Evolutionary conservation across 2,329 filamentous ascomycete genomes (phyloP).

Genomic region (Fusarium torulosum): DNA sequence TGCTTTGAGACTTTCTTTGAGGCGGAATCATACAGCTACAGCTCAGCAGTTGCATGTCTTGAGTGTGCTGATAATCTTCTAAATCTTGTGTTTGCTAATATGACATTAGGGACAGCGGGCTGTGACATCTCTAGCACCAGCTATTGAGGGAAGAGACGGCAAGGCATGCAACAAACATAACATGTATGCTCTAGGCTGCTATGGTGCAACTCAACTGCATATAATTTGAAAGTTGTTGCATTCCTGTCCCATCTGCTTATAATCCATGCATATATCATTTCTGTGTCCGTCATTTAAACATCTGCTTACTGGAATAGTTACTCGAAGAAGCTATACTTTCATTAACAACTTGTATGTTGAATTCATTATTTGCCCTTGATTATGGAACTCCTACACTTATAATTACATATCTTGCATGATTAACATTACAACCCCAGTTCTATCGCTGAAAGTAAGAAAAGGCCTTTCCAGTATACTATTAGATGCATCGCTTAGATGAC

Average conservation of each 20-base stretch:
- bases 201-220: slow-evolving; percentile 52
- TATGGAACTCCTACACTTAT: background rate
- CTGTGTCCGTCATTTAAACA: rapidly evolving
- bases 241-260: too few species aligned
- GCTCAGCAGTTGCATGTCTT: too few species aligned
- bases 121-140: too few species aligned
- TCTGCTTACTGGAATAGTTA: too few species aligned
- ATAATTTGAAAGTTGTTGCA: too few species aligned
- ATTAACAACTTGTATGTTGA: too few species aligned
- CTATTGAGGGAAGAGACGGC: slow-evolving; percentile 23
- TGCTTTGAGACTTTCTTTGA: too few species aligned
- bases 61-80: too few species aligned
- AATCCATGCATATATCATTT: too few species aligned
- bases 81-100: background rate
- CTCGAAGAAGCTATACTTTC: too few species aligned
- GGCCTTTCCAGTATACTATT: background rate
- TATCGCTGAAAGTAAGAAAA: background rate
- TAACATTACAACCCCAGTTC: background rate
- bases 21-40: too few species aligned
- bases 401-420: background rate
- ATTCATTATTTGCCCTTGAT: background rate
- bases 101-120: background rate
- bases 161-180: slow-evolving; percentile 56
- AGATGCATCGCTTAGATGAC: background rate
- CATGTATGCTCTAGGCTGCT: slow-evolving; percentile 53